Percentiles rank a stretch among this genome's conserved stretches.
phyloP scores from a whole-genome alignment of 2,329 filamentous ascomycete genomes.

The Sclerotinia sclerotiorum region DNA sequence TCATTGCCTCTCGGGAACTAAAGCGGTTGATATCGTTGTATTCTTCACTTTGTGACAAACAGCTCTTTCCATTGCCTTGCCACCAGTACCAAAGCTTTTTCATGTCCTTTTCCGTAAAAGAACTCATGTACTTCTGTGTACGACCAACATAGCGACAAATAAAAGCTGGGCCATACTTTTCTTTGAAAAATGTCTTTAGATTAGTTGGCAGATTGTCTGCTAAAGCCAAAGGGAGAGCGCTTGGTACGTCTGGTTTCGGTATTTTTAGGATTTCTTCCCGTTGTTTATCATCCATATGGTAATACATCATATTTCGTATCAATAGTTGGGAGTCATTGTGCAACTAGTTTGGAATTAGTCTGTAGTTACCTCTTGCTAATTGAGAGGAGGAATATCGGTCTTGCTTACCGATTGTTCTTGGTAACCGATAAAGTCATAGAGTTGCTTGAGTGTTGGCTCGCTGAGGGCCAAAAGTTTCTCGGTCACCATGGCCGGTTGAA shows the following conservation, averaged over 20 bases:
- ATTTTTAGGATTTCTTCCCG: not conserved
- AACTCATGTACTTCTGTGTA: conserved; percentile 2
- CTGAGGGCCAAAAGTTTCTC: not conserved
- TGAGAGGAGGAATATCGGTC: not conserved
- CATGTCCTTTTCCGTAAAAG: not conserved
- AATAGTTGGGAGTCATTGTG: not conserved
- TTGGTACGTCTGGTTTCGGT: not conserved
- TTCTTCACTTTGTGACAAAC: conserved; percentile 8
- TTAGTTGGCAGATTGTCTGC: not conserved
- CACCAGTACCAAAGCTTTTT: conserved; percentile 9
- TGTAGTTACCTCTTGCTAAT: not conserved
- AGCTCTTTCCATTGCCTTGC: conserved; percentile 1
- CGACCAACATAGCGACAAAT: conserved; percentile 1
- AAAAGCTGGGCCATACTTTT: conserved; percentile 5
- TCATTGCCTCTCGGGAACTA: conserved; percentile 6
- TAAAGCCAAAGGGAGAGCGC: not conserved
- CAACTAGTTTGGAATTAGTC: not conserved
- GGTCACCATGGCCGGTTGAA: conserved; percentile 1
- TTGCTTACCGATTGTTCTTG: not conserved
- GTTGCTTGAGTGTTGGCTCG: not conserved
- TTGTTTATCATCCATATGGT: not conserved
- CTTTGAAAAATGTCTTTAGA: not conserved
- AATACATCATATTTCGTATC: conserved; percentile 3
- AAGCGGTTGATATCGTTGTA: conserved; percentile 10
- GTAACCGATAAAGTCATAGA: not conserved